phyloP scores from a whole-genome alignment of 192 early-diverging fungal genomes.

The Mycoemilia scoparia region DNA sequence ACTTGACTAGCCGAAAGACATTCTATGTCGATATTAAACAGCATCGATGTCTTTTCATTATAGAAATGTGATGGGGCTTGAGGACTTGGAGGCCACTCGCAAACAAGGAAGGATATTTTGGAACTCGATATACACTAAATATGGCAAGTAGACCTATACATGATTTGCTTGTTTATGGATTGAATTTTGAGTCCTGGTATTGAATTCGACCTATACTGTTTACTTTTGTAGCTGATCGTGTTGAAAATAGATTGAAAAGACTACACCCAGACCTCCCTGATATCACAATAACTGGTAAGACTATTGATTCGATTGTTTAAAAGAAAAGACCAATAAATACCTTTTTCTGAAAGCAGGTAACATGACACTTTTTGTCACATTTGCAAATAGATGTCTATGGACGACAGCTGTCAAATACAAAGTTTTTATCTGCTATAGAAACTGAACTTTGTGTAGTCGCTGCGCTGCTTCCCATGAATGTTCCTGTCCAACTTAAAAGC shows the following conservation, averaged over 20 bases:
- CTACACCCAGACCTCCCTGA: conserved; percentile 18
- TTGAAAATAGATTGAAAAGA: conserved; percentile 5
- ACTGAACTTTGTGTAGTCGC: conserved; percentile 17
- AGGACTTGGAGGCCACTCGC: background rate
- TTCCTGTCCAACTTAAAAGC: conserved; percentile 20
- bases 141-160: conserved; percentile 3
- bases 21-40: no score
- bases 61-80: conserved; percentile 5
- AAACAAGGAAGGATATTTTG: conserved; percentile 1
- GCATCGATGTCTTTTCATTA: no score
- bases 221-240: conserved; percentile 9
- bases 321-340: no score
- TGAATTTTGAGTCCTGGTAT: conserved; percentile 7
- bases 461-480: conserved; percentile 13
- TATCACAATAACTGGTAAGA: conserved; percentile 8
- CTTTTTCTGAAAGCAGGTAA: no score
- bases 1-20: no score
- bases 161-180: no score
- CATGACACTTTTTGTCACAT: no score
- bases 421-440: conserved; percentile 8
- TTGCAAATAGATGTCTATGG: conserved; percentile 17
- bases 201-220: conserved; percentile 7
- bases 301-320: no score
- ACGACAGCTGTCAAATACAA: conserved; percentile 8
- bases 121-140: conserved; percentile 1